Evolutionary conservation across 495 filamentous ascomycete genomes (phyloP), one percentile per base, ranked within the genome.

Genomic region (Hapsidospora chrysogenum): DNA sequence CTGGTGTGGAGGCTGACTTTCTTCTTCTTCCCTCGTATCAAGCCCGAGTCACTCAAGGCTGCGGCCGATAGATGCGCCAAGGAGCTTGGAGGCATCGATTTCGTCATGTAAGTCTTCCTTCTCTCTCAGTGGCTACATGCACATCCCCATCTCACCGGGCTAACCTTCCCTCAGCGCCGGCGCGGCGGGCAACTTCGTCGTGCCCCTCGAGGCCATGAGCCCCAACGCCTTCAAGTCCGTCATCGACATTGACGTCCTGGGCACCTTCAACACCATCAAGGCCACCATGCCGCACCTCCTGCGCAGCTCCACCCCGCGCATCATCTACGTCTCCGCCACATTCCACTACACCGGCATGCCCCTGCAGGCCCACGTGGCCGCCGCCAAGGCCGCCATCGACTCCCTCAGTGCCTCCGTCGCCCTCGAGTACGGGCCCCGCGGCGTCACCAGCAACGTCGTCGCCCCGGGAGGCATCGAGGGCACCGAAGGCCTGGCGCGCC

Each of bases 111-210:
- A 38, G 71, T 51, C 18, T 29, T 29, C n/a, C 13, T 9, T 10
- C 9, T 23, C 4, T 23, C 9, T 26, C 16, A 9, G 13, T 21
- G 5, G n/a, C 31, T 19, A 4, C 11, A 17, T 33, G 13, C 10
- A 4, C 11, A 26, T 26, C 33, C n/a, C 32, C 43, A 30, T 46
- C 44, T 41, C 28, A 50, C 30, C 31, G 10, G 3, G 21, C 13
- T 25, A 29, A 36, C 15, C n/a, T n/a, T n/a, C n/a, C n/a, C 35
- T 30, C 45, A 92, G 83, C 51, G 86, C 86, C 25, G 89, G 89
- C 33, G 89, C 89, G 19, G 89, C 89, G 9, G 89, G 89, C 22
- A 97, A 97, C 56, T 97, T 97, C 64, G 69, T 97, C 16, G 78
- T 87, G 4, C 78, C 87, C 1, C 82, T 96, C 44, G 61, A 75